phyloP scores from a whole-genome alignment of 139 green algal genomes.

The Mychonastes homosphaera region DNA sequence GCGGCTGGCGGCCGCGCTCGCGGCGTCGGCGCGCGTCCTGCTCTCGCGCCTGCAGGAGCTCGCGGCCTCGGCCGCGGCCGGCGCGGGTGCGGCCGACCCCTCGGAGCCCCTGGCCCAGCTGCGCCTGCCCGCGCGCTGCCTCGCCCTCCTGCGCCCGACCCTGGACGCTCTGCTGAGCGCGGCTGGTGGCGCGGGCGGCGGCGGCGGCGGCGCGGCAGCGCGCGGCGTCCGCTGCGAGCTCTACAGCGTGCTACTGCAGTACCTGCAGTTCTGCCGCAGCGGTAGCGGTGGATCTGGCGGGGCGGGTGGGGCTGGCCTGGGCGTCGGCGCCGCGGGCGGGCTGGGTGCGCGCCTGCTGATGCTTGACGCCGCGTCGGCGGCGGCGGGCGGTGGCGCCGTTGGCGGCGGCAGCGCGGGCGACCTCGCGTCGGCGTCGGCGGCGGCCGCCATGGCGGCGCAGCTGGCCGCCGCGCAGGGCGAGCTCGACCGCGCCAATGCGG shows the following conservation, averaged over 20 bases:
- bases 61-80: constrained; percentile 9
- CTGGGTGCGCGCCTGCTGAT: too few species aligned
- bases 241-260: constrained; percentile 44
- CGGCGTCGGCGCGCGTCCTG: constrained; percentile 25
- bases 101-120: too few species aligned
- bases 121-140: constrained; percentile 29
- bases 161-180: constrained; percentile 26
- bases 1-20: constrained; percentile 21
- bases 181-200: constrained; percentile 11
- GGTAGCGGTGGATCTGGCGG: background rate
- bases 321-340: too few species aligned
- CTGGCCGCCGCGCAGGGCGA: constrained; percentile 26
- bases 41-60: constrained; percentile 39
- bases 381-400: too few species aligned
- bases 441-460: constrained; percentile 9
- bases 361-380: too few species aligned
- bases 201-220: too few species aligned
- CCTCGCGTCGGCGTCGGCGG: too few species aligned
- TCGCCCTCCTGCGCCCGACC: constrained; percentile 37
- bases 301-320: too few species aligned
- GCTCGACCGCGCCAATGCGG: constrained; percentile 20
- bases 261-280: constrained; percentile 42
- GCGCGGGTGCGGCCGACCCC: background rate
- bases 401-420: too few species aligned
- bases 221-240: constrained; percentile 44